These are phyloP conservation scores for Venturia oleaginea DNA, from an alignment of 2,329 filamentous ascomycete species.

Conservation along the genomic window DNA sequence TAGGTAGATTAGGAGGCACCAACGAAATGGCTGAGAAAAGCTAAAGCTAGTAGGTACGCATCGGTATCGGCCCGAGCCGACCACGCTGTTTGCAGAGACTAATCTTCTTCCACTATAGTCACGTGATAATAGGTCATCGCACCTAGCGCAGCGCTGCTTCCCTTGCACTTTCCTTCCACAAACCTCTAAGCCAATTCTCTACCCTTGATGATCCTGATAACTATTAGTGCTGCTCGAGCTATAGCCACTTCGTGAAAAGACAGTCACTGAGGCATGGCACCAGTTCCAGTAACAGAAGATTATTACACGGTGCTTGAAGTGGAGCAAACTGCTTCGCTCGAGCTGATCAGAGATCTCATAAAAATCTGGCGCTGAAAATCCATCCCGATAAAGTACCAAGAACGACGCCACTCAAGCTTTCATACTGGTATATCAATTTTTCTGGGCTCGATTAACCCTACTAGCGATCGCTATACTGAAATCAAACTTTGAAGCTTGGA, in stretches of 20 bases:
- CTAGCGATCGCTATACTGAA: background rate
- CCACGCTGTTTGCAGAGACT: no score
- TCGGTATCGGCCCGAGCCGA: no score
- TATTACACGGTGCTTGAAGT: constrained; percentile 28
- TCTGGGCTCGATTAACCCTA: constrained; percentile 3
- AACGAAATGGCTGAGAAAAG: no score
- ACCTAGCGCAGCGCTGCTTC: no score
- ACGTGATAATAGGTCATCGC: no score
- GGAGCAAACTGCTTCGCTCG: constrained; percentile 20
- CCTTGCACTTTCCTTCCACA: no score
- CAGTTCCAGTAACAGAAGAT: constrained; percentile 22
- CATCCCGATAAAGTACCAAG: constrained; percentile 28
- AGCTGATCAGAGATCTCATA: constrained; percentile 26
- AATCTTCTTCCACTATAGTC: no score
- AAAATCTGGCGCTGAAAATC: constrained; percentile 26
- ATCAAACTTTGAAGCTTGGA: constrained; percentile 21
- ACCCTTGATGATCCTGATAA: no score
- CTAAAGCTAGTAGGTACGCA: background rate
- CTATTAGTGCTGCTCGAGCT: no score
- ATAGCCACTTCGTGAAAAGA: no score
- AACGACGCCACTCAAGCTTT: constrained; percentile 27
- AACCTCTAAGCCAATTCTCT: no score
- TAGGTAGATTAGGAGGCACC: no score
- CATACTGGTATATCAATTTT: constrained; percentile 24
- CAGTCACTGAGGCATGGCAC: constrained; percentile 22